Base-by-base conservation (phyloP, 345 rosid genomes). In the Litchi chinensis region DNA sequence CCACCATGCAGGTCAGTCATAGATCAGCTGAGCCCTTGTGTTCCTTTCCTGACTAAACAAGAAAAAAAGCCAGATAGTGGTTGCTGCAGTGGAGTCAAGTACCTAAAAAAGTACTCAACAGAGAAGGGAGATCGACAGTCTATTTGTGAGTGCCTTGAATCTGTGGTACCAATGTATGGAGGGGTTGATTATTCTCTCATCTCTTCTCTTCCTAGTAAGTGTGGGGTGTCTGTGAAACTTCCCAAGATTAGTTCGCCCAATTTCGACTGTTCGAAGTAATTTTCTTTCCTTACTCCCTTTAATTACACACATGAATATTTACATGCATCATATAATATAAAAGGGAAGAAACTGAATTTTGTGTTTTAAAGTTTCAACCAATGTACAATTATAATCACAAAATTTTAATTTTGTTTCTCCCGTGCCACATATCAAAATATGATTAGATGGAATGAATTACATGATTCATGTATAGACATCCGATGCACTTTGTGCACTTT, bases 211-310 rank as follows among this genome's bases (percentile, higher is more conserved):
- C 69, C 62, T 0, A 28, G 19, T 44, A 44, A 44, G 12, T 75
- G 77, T 19, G 6, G 77, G 5, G 70, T 75, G 13, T 16, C 59
- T 26, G 3, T 44, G 13, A 26, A 75, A 5, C 44, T 75, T 57
- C 77, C 77, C 4, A 22, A 39, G 4, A 18, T 46, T 16, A 6
- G 3, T 63, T 63, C 77, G 46, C 70, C 44, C 11, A 6, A 11
- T 26, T 75, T 63, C 77, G 77, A 64, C 18, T 75, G 46, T 10
- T 26, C 77, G 26, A 63, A 75, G 70, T 64, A 75, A 44, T 1
- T 9, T 10, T 22, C 43, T 44, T 54, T 15, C 6, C n/a, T 4
- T 15, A 0, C 22, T 24, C 19, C 24, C 32, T 21, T 48, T 19
- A 32, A 32, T 32, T 2, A 32, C 37, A 32, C 37, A 32, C 3